Evolutionary conservation across 179 eudicot genomes (phyloP).

Genomic region (Vitellaria paradoxa): DNA sequence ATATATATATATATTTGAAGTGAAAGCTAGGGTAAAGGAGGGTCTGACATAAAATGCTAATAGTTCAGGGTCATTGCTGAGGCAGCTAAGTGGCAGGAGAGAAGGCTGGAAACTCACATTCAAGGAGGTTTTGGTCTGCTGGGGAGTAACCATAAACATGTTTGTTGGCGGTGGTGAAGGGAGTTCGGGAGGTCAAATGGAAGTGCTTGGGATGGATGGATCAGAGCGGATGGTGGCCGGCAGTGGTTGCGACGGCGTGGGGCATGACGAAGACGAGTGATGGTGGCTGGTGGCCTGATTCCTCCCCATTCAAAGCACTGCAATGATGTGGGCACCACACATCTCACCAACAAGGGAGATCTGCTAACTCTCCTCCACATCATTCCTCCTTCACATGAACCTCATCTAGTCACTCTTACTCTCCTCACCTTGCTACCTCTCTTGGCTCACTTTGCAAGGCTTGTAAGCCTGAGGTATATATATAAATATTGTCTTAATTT

Average conservation of each 20-base stretch:
- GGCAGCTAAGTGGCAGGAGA: constrained; percentile 66
- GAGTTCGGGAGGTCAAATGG: constrained; percentile 49
- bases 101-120: constrained; percentile 57
- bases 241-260: constrained; percentile 19
- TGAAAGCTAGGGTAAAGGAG: not conserved
- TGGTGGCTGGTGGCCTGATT: constrained; percentile 84
- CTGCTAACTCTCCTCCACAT: constrained; percentile 74
- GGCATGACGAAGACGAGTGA: constrained; percentile 69
- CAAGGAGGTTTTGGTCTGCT: constrained; percentile 54
- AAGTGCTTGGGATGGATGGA: constrained; percentile 34
- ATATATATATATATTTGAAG: too few species aligned
- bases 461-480: constrained; percentile 74
- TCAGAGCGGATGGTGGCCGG: too few species aligned
- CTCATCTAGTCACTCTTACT: not conserved
- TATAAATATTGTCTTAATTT: too few species aligned
- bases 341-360: constrained; percentile 81
- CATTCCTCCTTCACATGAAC: constrained; percentile 18
- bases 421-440: constrained; percentile 54
- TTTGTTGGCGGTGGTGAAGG: constrained; percentile 10
- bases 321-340: constrained; percentile 95
- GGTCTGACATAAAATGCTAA: constrained; percentile 34
- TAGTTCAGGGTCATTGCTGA: constrained; percentile 44
- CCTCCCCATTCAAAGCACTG: constrained; percentile 77
- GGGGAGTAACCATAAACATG: too few species aligned
- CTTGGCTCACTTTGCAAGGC: constrained; percentile 88